A percentile compares a stretch with the other conserved stretches of the same genome.
Conservation (phyloP, 257 asterid genomes). For the Striga asiatica region DNA sequence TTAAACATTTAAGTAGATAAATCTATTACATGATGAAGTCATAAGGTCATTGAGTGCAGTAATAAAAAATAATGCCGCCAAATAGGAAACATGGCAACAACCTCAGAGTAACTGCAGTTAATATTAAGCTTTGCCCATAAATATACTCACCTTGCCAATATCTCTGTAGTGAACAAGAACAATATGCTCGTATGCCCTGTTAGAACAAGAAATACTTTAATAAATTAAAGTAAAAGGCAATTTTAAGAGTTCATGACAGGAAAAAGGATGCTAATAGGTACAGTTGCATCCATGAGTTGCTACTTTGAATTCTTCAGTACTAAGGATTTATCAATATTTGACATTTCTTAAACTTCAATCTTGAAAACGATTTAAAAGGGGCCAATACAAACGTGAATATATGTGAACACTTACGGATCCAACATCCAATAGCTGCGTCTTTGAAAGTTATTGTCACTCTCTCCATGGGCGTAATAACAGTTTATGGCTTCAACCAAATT, state of each 20-base stretch:
- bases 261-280: no score
- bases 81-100: no score
- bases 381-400: slow-evolving; percentile 5
- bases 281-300: no score
- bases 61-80: no score
- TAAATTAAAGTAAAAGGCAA: background rate
- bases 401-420: slow-evolving; percentile 60
- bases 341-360: background rate
- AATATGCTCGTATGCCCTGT: slow-evolving; percentile 84
- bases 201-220: slow-evolving; percentile 17
- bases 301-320: background rate
- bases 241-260: background rate
- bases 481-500: slow-evolving; percentile 82
- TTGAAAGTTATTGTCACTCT: slow-evolving; percentile 64
- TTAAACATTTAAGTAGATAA: slow-evolving; percentile 1
- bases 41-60: background rate
- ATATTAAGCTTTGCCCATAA: slow-evolving; percentile 13
- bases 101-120: background rate
- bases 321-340: background rate
- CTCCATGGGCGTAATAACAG: slow-evolving; percentile 96
- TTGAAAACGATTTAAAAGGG: slow-evolving; percentile 4
- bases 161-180: slow-evolving; percentile 98
- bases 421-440: slow-evolving; percentile 98
- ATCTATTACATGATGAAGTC: background rate
- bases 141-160: slow-evolving; percentile 52